Conservation (phyloP, 1,284 basidiomycete genomes). For the Ganoderma multipileum region DNA sequence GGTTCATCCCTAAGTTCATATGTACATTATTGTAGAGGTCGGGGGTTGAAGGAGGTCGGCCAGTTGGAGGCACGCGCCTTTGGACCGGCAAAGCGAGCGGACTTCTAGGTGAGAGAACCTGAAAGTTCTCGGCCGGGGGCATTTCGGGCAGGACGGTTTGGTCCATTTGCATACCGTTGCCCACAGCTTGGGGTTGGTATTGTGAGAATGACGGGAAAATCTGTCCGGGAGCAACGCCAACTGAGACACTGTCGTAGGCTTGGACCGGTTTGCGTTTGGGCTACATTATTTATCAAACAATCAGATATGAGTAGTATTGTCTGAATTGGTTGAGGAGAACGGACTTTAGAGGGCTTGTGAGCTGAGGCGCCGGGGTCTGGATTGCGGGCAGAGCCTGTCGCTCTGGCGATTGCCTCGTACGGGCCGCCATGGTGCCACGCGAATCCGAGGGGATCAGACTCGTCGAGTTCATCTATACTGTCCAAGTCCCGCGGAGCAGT, state of each 20-base stretch:
- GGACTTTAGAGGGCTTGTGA: constrained; percentile 14
- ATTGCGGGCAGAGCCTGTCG: constrained; percentile 16
- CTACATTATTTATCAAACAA: constrained; percentile 6
- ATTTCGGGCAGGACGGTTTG: constrained; percentile 10
- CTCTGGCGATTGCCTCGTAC: constrained; percentile 59
- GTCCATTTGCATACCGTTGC: constrained; percentile 6
- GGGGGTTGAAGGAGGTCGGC: constrained; percentile 23
- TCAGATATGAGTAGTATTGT: not conserved
- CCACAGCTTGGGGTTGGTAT: constrained; percentile 20
- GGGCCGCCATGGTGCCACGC: constrained; percentile 70
- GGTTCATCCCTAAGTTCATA: constrained; percentile 18
- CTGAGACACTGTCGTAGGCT: constrained; percentile 24
- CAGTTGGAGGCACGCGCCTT: constrained; percentile 21
- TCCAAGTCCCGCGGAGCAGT: constrained; percentile 56
- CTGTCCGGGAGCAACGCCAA: constrained; percentile 38
- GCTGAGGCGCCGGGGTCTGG: constrained; percentile 19
- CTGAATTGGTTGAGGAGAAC: not conserved
- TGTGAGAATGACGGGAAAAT: constrained; percentile 38
- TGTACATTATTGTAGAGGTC: constrained; percentile 28
- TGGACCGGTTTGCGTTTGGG: constrained; percentile 29
- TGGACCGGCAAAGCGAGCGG: constrained; percentile 26
- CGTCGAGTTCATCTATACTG: constrained; percentile 77
- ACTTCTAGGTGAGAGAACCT: constrained; percentile 18
- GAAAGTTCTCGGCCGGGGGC: constrained; percentile 22
- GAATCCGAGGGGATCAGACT: constrained; percentile 68